A percentile compares a stretch with the other conserved stretches of the same genome.
These are phyloP conservation scores for Saccharomyces eubayanus DNA, from an alignment of 805 yeast species.

Conservation along the genomic window DNA sequence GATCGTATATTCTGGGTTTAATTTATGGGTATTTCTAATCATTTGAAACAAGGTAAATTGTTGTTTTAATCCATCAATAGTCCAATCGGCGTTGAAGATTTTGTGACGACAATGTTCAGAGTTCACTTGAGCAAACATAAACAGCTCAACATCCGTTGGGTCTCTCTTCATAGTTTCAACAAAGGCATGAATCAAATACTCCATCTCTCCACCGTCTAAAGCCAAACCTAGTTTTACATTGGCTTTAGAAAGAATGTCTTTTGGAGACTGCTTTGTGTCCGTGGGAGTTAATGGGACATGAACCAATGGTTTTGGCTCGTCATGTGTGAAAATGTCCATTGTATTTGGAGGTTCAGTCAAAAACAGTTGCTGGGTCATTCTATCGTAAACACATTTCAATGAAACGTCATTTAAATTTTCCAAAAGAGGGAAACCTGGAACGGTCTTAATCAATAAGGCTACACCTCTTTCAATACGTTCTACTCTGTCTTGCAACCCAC, in stretches of 20 bases:
- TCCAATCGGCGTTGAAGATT: slow-evolving; percentile 98
- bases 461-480: slow-evolving; percentile 89
- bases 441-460: slow-evolving; percentile 61
- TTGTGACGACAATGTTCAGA: slow-evolving; percentile 99
- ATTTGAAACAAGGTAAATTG: slow-evolving; percentile 76
- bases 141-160: slow-evolving; percentile 95
- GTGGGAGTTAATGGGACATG: slow-evolving; percentile 45
- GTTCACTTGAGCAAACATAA: slow-evolving; percentile 99
- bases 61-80: slow-evolving; percentile 73
- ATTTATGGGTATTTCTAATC: slow-evolving; percentile 88
- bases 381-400: slow-evolving; percentile 70
- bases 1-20: slow-evolving; percentile 72
- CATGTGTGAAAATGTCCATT: slow-evolving; percentile 68
- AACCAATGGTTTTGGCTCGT: slow-evolving; percentile 75
- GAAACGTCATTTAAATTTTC: slow-evolving; percentile 47
- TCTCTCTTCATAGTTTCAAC: slow-evolving; percentile 67
- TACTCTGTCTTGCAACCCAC: slow-evolving; percentile 65
- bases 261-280: slow-evolving; percentile 19
- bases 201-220: slow-evolving; percentile 88
- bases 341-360: slow-evolving; percentile 53
- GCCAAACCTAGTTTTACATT: slow-evolving; percentile 86
- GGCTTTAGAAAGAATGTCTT: slow-evolving; percentile 59
- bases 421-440: slow-evolving; percentile 60
- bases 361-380: slow-evolving; percentile 83
- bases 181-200: slow-evolving; percentile 77